These are phyloP conservation scores for Physocladia obscura DNA, from an alignment of 192 early-diverging fungal species.

Conservation along the genomic window DNA sequence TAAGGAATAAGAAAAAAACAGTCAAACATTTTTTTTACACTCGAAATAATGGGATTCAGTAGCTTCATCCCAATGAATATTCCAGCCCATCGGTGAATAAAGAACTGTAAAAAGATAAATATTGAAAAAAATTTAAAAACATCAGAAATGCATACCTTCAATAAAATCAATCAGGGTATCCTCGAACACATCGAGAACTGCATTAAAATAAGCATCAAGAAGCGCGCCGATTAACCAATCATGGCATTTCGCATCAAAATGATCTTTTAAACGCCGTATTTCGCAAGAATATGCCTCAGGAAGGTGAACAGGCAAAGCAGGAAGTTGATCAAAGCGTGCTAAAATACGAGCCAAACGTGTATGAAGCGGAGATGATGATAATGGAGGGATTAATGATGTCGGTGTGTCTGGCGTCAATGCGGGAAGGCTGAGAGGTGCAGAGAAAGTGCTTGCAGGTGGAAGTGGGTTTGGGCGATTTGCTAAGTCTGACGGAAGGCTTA, in stretches of 20 bases:
- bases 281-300: neutral
- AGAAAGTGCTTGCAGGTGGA: neutral
- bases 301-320: slow-evolving; percentile 20
- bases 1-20: neutral
- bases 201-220: slow-evolving; percentile 6
- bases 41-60: slow-evolving; percentile 30
- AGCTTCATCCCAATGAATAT: slow-evolving; percentile 15
- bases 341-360: slow-evolving; percentile 3
- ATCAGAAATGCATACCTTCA: neutral
- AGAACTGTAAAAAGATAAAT: neutral
- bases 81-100: slow-evolving; percentile 5
- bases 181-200: slow-evolving; percentile 3
- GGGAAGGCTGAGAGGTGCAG: neutral
- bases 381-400: neutral
- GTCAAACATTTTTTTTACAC: slow-evolving; percentile 7
- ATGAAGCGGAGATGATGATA: neutral
- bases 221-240: slow-evolving; percentile 22
- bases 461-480: slow-evolving; percentile 7
- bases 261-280: neutral
- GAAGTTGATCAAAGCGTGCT: slow-evolving; percentile 27
- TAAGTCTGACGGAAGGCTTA: neutral
- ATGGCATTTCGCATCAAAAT: slow-evolving; percentile 2
- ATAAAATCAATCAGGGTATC: slow-evolving; percentile 1
- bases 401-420: neutral
- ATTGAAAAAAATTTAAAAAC: neutral